Conservation (phyloP, 345 rosid genomes). For the Geranium brycei region DNA sequence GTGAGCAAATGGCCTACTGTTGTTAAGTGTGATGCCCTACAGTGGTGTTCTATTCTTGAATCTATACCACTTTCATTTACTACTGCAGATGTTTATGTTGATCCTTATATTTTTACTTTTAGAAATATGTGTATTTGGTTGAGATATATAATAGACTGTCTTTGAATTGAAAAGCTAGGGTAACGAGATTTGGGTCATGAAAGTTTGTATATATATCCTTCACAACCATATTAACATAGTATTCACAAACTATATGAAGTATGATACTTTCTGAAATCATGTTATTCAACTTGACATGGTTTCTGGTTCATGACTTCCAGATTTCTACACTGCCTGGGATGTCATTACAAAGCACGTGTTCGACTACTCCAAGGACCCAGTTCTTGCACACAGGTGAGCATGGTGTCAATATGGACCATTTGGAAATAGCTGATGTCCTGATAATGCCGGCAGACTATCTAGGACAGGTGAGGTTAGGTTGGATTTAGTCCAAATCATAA, state of each 20-base stretch:
- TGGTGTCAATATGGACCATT: not conserved
- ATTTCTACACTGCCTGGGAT: constrained; percentile 94
- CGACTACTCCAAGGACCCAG: constrained; percentile 39
- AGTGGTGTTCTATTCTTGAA: not conserved
- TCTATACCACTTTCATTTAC: too few species aligned
- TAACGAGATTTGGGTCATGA: too few species aligned
- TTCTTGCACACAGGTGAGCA: constrained; percentile 55
- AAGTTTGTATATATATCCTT: too few species aligned
- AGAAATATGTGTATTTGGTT: not conserved
- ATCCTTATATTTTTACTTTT: too few species aligned
- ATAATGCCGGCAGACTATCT: not conserved
- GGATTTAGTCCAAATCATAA: not conserved
- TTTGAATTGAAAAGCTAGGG: too few species aligned
- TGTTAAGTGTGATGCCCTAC: not conserved
- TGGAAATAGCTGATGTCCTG: not conserved
- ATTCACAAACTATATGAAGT: too few species aligned
- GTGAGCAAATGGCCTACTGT: not conserved
- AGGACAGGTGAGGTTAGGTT: constrained; percentile 5
- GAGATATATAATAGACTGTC: not conserved
- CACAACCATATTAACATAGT: too few species aligned
- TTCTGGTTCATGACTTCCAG: constrained; percentile 25
- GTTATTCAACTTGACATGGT: not conserved
- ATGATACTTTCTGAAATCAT: not conserved
- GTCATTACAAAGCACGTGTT: constrained; percentile 52
- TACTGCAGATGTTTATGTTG: too few species aligned